Conservation (phyloP, 768 basidiomycete species). For the Postia placenta region DNA sequence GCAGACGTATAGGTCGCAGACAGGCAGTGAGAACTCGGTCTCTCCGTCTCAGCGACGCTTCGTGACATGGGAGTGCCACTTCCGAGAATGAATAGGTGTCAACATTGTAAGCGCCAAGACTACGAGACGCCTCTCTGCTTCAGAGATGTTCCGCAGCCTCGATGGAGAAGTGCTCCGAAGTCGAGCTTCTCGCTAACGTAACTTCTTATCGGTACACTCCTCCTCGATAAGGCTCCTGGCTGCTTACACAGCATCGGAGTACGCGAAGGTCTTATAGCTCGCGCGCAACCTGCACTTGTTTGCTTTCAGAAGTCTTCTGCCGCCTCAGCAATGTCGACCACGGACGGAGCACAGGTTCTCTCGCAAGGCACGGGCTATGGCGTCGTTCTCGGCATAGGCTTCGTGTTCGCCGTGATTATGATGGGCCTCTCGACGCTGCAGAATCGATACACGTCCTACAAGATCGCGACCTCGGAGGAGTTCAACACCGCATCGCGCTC, state of each 20-base stretch:
- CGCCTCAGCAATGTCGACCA: neutral
- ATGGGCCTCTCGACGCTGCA: slow-evolving; percentile 22
- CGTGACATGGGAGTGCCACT: neutral
- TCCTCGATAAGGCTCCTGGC: neutral
- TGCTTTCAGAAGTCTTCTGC: neutral
- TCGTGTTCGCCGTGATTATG: slow-evolving; percentile 25
- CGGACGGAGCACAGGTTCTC: slow-evolving; percentile 9
- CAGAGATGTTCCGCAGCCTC: neutral
- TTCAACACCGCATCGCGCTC: slow-evolving; percentile 24
- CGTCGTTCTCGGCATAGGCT: slow-evolving; percentile 25
- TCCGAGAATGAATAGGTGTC: neutral
- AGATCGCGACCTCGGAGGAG: slow-evolving; percentile 21
- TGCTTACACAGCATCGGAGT: neutral
- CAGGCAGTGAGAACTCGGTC: neutral
- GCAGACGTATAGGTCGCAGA: neutral
- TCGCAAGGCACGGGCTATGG: slow-evolving; percentile 24
- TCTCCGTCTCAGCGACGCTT: neutral
- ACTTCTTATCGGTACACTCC: neutral
- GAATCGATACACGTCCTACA: slow-evolving; percentile 23
- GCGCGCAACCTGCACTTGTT: neutral
- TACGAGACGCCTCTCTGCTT: neutral
- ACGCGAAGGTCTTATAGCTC: neutral
- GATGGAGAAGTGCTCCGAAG: neutral
- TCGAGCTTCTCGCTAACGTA: neutral
- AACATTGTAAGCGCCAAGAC: neutral